Evolutionary conservation across 192 early-diverging fungal genomes (phyloP).

Genomic region (Phlyctochytrium bullatum): DNA sequence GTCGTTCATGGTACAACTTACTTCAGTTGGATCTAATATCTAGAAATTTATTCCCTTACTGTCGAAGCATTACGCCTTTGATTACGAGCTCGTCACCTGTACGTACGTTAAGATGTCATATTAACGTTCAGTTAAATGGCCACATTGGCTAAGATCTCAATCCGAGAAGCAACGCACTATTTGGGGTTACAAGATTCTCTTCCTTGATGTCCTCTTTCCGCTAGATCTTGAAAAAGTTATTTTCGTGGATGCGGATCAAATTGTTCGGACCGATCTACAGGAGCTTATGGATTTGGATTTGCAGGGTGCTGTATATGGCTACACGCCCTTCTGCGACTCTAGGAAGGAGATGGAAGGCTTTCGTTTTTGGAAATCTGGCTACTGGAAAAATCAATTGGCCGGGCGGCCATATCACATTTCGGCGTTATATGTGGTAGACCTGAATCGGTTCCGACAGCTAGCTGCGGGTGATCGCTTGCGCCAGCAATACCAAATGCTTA

Average conservation of each 20-base stretch:
- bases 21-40: constrained; percentile 12
- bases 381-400: constrained; percentile 86
- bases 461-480: constrained; percentile 92
- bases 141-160: constrained; percentile 89
- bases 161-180: constrained; percentile 95
- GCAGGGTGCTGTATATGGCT: constrained; percentile 91
- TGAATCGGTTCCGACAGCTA: constrained; percentile 85
- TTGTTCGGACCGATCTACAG: constrained; percentile 92
- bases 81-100: constrained; percentile 93
- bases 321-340: constrained; percentile 93
- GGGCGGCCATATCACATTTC: constrained; percentile 92
- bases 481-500: constrained; percentile 89
- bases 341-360: constrained; percentile 93
- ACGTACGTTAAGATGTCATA: constrained; percentile 2
- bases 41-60: constrained; percentile 87
- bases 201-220: constrained; percentile 97
- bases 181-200: constrained; percentile 99
- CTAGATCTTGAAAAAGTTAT: constrained; percentile 89
- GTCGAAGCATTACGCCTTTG: constrained; percentile 81
- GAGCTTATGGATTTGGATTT: constrained; percentile 93
- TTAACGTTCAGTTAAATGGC: constrained; percentile 77
- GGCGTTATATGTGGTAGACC: constrained; percentile 94
- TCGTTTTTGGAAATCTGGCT: constrained; percentile 96
- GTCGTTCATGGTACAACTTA: constrained; percentile 73
- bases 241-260: constrained; percentile 99